A percentile compares a stretch with the other conserved stretches of the same genome.
These are phyloP conservation scores for Fistulifera pelliculosa DNA, from an alignment of 108 stramenopile genomes.

Conservation along the genomic window DNA sequence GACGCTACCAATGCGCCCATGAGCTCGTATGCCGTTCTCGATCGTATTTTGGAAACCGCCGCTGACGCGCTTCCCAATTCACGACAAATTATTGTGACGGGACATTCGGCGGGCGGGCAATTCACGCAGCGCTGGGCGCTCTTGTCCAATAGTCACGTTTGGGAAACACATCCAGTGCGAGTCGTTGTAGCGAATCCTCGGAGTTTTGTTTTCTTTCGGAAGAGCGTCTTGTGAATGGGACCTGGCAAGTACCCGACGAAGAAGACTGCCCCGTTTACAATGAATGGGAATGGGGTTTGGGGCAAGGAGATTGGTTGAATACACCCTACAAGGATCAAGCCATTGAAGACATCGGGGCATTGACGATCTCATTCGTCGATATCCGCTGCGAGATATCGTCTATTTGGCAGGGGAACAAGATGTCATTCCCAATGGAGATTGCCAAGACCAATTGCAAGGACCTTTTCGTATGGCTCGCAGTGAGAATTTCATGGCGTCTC, in stretches of 20 bases:
- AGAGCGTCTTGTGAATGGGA: conserved; percentile 29
- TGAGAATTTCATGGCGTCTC: conserved; percentile 24
- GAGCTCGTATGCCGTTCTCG: conserved; percentile 63
- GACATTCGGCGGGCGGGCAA: conserved; percentile 84
- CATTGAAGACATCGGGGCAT: conserved; percentile 18
- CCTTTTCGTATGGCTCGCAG: conserved; percentile 45
- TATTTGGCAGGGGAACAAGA: conserved; percentile 67
- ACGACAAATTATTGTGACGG: conserved; percentile 47
- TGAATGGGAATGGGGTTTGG: conserved; percentile 72
- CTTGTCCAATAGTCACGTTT: conserved; percentile 37
- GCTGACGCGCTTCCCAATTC: conserved; percentile 37
- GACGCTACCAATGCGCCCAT: conserved; percentile 43
- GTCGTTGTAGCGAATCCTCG: conserved; percentile 77
- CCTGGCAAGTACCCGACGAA: conserved; percentile 2
- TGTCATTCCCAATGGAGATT: conserved; percentile 32
- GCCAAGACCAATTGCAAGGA: conserved; percentile 60
- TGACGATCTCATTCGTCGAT: conserved; percentile 25
- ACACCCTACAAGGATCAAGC: conserved; percentile 50
- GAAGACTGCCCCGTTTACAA: conserved; percentile 54
- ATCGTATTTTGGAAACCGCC: conserved; percentile 13
- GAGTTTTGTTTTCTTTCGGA: conserved; percentile 60
- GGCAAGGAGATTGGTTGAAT: conserved; percentile 28
- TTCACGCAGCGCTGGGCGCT: conserved; percentile 74
- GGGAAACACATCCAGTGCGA: conserved; percentile 23
- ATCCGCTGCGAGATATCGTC: conserved; percentile 42